Conservation (phyloP, 805 yeast species). For the Yarrowia bubula region DNA sequence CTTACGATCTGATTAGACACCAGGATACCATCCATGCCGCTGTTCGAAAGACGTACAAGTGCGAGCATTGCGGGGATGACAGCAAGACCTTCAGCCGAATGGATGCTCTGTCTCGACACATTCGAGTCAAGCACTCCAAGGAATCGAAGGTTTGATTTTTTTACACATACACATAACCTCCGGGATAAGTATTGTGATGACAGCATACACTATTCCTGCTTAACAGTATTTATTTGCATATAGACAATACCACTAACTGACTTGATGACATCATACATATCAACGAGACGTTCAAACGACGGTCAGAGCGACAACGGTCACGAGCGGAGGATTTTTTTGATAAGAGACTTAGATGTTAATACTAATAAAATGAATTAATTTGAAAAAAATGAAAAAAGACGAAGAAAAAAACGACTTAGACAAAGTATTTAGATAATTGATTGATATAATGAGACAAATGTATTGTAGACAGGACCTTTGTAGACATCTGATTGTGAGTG, state of each 20-base stretch:
- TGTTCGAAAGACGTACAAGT: constrained; percentile 78
- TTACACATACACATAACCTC: background rate
- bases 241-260: constrained; percentile 27
- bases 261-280: background rate
- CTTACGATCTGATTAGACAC: constrained; percentile 91
- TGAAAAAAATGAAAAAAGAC: background rate
- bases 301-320: constrained; percentile 10
- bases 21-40: constrained; percentile 95
- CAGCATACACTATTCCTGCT: constrained; percentile 18
- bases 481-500: no score
- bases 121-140: constrained; percentile 73
- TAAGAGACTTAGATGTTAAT: background rate
- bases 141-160: constrained; percentile 10
- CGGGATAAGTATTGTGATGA: constrained; percentile 24
- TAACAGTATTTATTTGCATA: constrained; percentile 26
- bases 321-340: constrained; percentile 16
- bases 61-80: constrained; percentile 79
- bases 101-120: constrained; percentile 92
- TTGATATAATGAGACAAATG: background rate
- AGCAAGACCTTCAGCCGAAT: constrained; percentile 86
- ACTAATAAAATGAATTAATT: background rate
- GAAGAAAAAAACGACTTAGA: background rate
- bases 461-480: no score
- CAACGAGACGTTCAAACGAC: constrained; percentile 20
- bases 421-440: background rate